Evolutionary conservation across 2,329 filamentous ascomycete species (phyloP).

Genomic region (Trichoderma cornu-damae): DNA sequence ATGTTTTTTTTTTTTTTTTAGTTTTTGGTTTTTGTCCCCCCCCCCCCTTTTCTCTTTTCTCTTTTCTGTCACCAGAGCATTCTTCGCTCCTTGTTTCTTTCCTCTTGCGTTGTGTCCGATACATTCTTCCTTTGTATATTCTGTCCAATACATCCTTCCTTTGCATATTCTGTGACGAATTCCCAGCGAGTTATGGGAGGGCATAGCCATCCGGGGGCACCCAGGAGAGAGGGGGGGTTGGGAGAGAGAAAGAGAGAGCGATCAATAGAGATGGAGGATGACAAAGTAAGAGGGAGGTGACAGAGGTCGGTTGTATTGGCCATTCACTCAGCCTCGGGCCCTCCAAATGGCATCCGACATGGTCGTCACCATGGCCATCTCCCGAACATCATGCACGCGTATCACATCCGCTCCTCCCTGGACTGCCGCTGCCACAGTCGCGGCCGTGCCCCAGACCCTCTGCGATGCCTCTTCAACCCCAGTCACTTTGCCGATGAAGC

Average conservation of each 20-base stretch:
- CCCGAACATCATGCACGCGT: conserved; percentile 80
- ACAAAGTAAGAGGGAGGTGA: not conserved
- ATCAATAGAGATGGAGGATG: not conserved
- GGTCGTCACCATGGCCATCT: conserved; percentile 78
- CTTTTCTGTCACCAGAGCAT: too few relatives aligned
- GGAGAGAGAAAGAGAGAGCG: not conserved
- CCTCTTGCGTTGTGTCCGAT: too few relatives aligned
- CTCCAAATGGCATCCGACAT: conserved; percentile 95
- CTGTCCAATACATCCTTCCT: too few relatives aligned
- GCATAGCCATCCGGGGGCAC: too few relatives aligned
- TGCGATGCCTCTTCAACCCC: conserved; percentile 65
- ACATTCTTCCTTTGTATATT: too few relatives aligned
- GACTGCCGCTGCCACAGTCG: conserved; percentile 78
- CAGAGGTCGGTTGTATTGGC: not conserved
- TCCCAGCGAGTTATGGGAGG: too few relatives aligned
- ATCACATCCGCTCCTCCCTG: conserved; percentile 87
- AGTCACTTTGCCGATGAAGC: conserved; percentile 79
- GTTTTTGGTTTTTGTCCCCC: too few relatives aligned
- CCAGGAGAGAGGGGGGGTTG: not conserved
- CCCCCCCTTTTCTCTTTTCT: too few relatives aligned
- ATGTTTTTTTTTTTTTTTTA: too few relatives aligned
- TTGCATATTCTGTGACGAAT: too few relatives aligned
- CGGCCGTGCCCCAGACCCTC: conserved; percentile 79
- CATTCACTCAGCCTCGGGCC: conserved; percentile 27
- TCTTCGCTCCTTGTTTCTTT: too few relatives aligned